Percentiles rank a stretch among this genome's conserved stretches.
Evolutionary conservation across 176 grass and related monocot genomes (phyloP).

Genomic region (Raddia distichophylla): DNA sequence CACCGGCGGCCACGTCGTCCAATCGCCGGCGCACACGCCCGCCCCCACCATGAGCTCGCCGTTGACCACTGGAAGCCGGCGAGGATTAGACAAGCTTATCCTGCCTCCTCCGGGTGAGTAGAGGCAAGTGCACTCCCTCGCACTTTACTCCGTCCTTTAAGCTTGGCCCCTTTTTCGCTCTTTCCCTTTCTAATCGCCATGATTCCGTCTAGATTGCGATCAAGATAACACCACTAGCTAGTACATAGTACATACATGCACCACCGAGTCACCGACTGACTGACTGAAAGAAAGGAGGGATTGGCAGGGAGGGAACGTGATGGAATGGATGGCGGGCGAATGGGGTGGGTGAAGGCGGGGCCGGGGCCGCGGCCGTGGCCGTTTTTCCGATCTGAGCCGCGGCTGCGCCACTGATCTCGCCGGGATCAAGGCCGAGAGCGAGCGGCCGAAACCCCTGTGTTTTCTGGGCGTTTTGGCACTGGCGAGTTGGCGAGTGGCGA

Average conservation of each 20-base stretch:
- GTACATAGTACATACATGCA: no score
- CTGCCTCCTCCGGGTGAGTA: neutral
- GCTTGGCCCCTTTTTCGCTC: no score
- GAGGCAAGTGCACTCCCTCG: neutral
- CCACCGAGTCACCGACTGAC: no score
- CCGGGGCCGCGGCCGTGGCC: neutral
- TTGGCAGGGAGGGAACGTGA: neutral
- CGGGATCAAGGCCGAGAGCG: neutral
- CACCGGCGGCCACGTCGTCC: no score
- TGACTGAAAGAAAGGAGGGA: neutral
- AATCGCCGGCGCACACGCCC: no score
- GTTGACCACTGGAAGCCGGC: no score
- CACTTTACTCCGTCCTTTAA: slow-evolving; percentile 10
- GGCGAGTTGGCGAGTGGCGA: no score
- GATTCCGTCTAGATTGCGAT: slow-evolving; percentile 4
- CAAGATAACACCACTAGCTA: neutral
- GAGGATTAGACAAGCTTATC: slow-evolving; percentile 30
- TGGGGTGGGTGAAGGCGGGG: neutral
- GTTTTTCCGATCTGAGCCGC: neutral
- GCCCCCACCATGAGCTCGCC: no score
- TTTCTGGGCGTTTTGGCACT: neutral
- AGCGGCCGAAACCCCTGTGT: neutral
- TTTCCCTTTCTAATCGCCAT: neutral
- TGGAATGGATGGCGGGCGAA: neutral
- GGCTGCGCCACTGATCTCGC: neutral